These are phyloP conservation scores for Hygrophorus pudorinus DNA, from an alignment of 768 basidiomycete species.

Conservation along the genomic window DNA sequence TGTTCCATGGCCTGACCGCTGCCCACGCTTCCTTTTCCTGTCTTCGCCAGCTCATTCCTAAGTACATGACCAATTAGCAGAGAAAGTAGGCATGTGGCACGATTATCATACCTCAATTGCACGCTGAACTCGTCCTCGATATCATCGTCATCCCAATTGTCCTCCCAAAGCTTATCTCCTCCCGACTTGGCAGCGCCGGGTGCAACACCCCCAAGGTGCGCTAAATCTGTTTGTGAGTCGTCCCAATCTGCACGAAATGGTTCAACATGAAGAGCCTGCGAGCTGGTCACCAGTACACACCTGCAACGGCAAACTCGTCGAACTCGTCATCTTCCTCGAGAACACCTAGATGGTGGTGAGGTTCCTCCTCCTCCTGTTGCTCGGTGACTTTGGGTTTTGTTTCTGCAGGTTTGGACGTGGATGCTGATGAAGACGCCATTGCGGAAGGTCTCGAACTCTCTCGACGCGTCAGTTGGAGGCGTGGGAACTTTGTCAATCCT, in stretches of 20 bases:
- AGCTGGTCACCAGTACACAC: slow-evolving; percentile 24
- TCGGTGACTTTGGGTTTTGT: slow-evolving; percentile 25
- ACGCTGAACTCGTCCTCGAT: slow-evolving; percentile 96
- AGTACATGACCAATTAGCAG: background rate
- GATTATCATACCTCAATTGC: slow-evolving; percentile 71
- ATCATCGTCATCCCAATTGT: slow-evolving; percentile 99
- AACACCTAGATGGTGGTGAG: slow-evolving; percentile 67
- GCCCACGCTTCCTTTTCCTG: slow-evolving; percentile 28
- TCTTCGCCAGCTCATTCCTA: slow-evolving; percentile 60
- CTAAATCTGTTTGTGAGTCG: slow-evolving; percentile 73
- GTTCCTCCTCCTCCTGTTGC: slow-evolving; percentile 33
- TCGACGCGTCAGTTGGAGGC: too few species aligned
- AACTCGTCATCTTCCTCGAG: slow-evolving; percentile 97
- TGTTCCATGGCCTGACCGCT: slow-evolving; percentile 44
- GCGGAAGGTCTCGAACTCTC: too few species aligned
- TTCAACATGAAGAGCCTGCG: slow-evolving; percentile 1
- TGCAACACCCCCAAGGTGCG: slow-evolving; percentile 63
- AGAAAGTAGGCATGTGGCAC: background rate
- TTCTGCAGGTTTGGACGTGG: slow-evolving; percentile 38
- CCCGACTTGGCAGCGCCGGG: slow-evolving; percentile 71
- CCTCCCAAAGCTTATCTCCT: slow-evolving; percentile 95
- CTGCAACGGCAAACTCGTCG: slow-evolving; percentile 83
- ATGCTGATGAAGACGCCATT: slow-evolving; percentile 34
- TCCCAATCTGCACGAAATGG: slow-evolving; percentile 59
- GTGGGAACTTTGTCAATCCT: too few species aligned